These are phyloP conservation scores for Sordaria brevicollis DNA, from an alignment of 495 filamentous ascomycete species.

Conservation along the genomic window DNA sequence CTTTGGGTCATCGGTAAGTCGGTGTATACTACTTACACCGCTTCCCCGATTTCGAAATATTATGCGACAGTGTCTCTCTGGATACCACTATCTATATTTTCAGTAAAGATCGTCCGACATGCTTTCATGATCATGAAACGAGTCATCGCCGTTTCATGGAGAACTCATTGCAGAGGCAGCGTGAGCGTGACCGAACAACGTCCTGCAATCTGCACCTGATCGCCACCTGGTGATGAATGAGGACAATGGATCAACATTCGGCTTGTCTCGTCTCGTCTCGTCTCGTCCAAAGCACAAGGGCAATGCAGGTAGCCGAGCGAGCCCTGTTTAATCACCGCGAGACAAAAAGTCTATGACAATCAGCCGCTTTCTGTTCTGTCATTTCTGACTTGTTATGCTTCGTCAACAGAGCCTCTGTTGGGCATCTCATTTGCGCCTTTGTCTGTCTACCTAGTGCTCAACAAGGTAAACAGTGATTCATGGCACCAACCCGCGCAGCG, in stretches of 20 bases:
- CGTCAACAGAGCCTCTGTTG: background rate
- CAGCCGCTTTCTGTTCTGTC: background rate
- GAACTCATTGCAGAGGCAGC: background rate
- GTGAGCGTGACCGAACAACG: background rate
- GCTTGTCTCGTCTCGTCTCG: too few relatives aligned
- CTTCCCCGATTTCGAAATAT: background rate
- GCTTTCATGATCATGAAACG: background rate
- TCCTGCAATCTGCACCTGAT: background rate
- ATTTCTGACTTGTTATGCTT: background rate
- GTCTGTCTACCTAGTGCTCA: background rate
- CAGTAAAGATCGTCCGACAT: background rate
- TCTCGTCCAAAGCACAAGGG: background rate
- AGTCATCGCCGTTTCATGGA: background rate
- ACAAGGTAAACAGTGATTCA: background rate
- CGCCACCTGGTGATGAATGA: background rate
- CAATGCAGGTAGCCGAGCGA: background rate
- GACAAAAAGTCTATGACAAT: background rate
- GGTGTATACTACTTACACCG: background rate
- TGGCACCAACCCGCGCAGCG: background rate
- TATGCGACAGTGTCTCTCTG: background rate
- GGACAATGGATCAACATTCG: background rate
- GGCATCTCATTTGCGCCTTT: background rate
- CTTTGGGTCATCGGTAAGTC: background rate
- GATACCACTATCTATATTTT: background rate
- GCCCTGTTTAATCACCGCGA: background rate